A percentile compares a stretch with the other conserved stretches of the same genome.
These are phyloP conservation scores for Westerdykella ornata DNA, from an alignment of 2,329 filamentous ascomycete species.

Conservation along the genomic window DNA sequence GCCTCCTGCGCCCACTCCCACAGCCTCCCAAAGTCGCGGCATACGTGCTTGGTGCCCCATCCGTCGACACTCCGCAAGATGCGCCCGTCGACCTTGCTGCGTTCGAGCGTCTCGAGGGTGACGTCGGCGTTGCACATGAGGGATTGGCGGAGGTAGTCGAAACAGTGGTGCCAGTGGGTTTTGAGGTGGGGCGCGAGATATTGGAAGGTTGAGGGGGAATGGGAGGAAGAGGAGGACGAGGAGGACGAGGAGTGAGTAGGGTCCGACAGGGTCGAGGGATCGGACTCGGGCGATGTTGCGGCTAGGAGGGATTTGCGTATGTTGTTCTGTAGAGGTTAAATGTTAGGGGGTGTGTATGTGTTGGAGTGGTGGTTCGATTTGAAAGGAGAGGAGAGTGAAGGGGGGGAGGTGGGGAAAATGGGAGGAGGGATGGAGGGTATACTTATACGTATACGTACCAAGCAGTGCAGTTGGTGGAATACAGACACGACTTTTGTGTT, in stretches of 20 bases:
- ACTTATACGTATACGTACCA: neutral
- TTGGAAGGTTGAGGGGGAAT: neutral
- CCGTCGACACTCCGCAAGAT: constrained; percentile 9
- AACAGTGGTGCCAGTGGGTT: constrained; percentile 11
- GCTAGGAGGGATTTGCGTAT: neutral
- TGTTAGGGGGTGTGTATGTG: neutral
- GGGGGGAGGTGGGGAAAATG: too few species aligned
- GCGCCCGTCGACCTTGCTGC: constrained; percentile 3
- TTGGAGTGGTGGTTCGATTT: neutral
- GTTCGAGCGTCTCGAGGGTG: constrained; percentile 8
- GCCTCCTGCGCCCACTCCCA: constrained; percentile 1
- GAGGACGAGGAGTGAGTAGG: neutral
- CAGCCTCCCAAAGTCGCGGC: constrained; percentile 8
- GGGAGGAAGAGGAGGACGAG: neutral
- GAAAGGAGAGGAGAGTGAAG: too few species aligned
- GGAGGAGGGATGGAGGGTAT: neutral
- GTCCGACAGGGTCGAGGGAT: neutral
- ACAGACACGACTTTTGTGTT: neutral
- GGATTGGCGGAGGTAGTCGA: constrained; percentile 13
- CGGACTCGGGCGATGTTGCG: neutral
- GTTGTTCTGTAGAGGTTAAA: neutral
- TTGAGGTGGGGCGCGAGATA: neutral
- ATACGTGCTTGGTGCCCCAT: constrained; percentile 12
- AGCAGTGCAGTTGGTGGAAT: constrained; percentile 1
- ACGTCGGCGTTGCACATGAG: constrained; percentile 11